phyloP scores from a whole-genome alignment of 495 filamentous ascomycete species.

The Penicillium chermesinum region DNA sequence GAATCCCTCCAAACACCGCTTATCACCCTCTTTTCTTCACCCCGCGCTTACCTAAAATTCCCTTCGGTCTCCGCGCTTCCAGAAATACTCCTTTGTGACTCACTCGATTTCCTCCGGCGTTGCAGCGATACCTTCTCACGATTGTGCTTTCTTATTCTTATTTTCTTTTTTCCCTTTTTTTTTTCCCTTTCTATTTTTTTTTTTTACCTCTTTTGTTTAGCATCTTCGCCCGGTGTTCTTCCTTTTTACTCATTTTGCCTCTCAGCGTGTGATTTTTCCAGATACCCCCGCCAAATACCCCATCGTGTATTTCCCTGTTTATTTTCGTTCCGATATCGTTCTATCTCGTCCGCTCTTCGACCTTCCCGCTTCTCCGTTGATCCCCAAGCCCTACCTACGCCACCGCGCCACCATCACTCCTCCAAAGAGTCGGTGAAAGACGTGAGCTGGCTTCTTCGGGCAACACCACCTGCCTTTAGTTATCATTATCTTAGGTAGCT shows the following conservation, averaged over 20 bases:
- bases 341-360: background rate
- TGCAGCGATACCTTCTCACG: slow-evolving; percentile 1
- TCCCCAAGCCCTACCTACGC: slow-evolving; percentile 8
- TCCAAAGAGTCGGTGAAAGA: slow-evolving; percentile 14
- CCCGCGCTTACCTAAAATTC: slow-evolving; percentile 28
- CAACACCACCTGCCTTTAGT: no score
- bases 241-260: background rate
- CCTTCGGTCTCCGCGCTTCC: slow-evolving; percentile 23
- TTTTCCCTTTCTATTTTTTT: background rate
- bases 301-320: slow-evolving; percentile 18
- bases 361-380: slow-evolving; percentile 15
- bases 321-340: slow-evolving; percentile 18
- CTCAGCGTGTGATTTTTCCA: slow-evolving; percentile 14
- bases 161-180: slow-evolving; percentile 7
- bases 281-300: slow-evolving; percentile 23
- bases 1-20: background rate
- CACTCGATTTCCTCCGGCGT: slow-evolving; percentile 11
- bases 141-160: slow-evolving; percentile 7
- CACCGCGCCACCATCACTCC: slow-evolving; percentile 7
- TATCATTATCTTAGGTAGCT: no score
- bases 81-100: slow-evolving; percentile 27
- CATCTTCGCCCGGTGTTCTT: background rate
- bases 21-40: slow-evolving; percentile 9
- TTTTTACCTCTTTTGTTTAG: background rate
- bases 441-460: slow-evolving; percentile 18